Evolutionary conservation across 768 basidiomycete genomes (phyloP), one percentile per base, ranked within the genome.

Genomic region (Lactarius hatsudake): DNA sequence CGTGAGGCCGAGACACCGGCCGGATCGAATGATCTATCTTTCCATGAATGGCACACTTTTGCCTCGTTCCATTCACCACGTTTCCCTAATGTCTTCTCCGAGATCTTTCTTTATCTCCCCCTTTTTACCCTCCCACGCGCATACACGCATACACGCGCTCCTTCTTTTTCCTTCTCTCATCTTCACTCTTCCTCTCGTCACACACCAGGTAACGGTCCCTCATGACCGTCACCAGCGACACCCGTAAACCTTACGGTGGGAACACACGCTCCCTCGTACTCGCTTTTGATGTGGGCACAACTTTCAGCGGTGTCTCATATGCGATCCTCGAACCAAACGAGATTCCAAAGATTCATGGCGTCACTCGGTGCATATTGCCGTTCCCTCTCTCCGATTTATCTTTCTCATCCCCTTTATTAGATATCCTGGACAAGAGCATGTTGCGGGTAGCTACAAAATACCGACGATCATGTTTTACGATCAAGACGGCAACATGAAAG

Each of bases 341-440:
- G 74, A 84, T 92, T 18, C 90, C 91, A 5, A 89, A 90, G 74
- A 92, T 93, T 26, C 82, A 89, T 69, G 89, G 90, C 43, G 89
- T 93, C 62, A 92, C 91, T 65, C 81, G 90, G 90, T 90, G 68
- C 32, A 81, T 70, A 17, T n/a, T 4, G 3, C 45, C 23, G 5
- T 10, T 12, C 34, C 42, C 26, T 28, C 54, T 1, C 23, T 28
- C 6, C n/a, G 3, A 26, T 15, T 13, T 43, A 9, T 55, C 5
- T 67, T 28, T 66, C 23, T 48, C 28, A 63, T 61, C 32, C 3
- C 12, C 45, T 67, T 62, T 69, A 69, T 30, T 68, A 91, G 90
- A 65, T 93, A 91, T 65, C 90, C 90, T 10, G 91, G 90, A 20
- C 91, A 92, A 76, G 91, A 93, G 76, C 90, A 93, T 81, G 89